Evolutionary conservation across 768 basidiomycete species (phyloP).

Genomic region (Termitomyces sp.): DNA sequence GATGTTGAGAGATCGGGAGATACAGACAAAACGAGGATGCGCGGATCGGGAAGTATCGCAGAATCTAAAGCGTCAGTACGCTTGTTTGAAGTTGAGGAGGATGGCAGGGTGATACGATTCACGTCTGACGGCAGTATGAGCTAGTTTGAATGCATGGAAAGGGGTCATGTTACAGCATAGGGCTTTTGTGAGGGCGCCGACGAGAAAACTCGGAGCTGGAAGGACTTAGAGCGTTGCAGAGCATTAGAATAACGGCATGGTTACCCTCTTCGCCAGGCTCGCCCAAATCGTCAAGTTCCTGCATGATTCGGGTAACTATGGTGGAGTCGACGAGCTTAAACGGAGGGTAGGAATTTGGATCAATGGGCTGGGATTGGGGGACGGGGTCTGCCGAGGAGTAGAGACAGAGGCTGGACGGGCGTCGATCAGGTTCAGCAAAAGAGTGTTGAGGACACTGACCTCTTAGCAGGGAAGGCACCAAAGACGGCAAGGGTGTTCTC

Average conservation of each 20-base stretch:
- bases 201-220: conserved; percentile 63
- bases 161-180: conserved; percentile 67
- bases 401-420: conserved; percentile 55
- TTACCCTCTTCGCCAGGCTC: conserved; percentile 48
- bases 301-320: conserved; percentile 55
- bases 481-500: conserved; percentile 93
- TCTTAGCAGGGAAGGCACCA: conserved; percentile 80
- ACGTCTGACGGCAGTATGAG: conserved; percentile 26
- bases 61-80: conserved; percentile 25
- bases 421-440: conserved; percentile 1
- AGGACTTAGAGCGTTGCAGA: conserved; percentile 10
- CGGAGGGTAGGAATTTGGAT: conserved; percentile 80
- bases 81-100: conserved; percentile 21
- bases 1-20: conserved; percentile 86
- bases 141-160: not conserved
- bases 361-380: conserved; percentile 36
- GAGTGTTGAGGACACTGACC: conserved; percentile 35
- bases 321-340: conserved; percentile 74
- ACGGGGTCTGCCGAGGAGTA: conserved; percentile 61
- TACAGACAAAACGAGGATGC: conserved; percentile 73
- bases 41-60: conserved; percentile 30
- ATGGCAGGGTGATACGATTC: conserved; percentile 27
- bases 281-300: conserved; percentile 52
- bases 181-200: conserved; percentile 88
- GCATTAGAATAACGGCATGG: conserved; percentile 13